Evolutionary conservation across 345 rosid genomes (phyloP).

Genomic region (Eucalyptus fibrosa): DNA sequence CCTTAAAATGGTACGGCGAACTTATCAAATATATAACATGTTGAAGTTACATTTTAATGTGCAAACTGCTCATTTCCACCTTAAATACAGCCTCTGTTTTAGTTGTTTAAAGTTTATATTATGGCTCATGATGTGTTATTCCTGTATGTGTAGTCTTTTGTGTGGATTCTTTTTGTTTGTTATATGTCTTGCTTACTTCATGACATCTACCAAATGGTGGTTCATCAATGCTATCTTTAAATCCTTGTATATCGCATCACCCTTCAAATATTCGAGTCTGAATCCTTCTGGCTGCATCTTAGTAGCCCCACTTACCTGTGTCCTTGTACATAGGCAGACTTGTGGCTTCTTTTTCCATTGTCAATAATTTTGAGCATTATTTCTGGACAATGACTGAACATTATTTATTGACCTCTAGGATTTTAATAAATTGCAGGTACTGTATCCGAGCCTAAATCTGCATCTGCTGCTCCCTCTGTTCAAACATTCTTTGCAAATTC

Average conservation of each 20-base stretch:
- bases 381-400: not conserved
- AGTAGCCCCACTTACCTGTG: not conserved
- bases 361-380: not conserved
- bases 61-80: not conserved
- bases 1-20: not conserved
- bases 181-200: not conserved
- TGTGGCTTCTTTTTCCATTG: not conserved
- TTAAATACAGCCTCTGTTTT: not conserved
- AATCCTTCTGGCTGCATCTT: not conserved
- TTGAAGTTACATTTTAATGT: not conserved
- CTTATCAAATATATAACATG: not conserved
- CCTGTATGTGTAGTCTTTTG: not conserved
- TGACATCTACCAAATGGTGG: not conserved
- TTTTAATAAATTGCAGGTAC: conserved; percentile 13
- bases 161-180: not conserved
- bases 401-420: not conserved
- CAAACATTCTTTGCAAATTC: conserved; percentile 40
- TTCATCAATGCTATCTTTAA: not conserved
- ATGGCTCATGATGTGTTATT: not conserved
- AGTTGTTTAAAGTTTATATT: not conserved
- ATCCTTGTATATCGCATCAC: not conserved
- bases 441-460: conserved; percentile 19
- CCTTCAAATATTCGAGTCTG: not conserved
- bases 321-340: not conserved
- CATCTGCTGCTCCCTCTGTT: conserved; percentile 12